A percentile compares a stretch with the other conserved stretches of the same genome.
phyloP scores from a whole-genome alignment of 495 filamentous ascomycete species.

The Daldinia decipiens region DNA sequence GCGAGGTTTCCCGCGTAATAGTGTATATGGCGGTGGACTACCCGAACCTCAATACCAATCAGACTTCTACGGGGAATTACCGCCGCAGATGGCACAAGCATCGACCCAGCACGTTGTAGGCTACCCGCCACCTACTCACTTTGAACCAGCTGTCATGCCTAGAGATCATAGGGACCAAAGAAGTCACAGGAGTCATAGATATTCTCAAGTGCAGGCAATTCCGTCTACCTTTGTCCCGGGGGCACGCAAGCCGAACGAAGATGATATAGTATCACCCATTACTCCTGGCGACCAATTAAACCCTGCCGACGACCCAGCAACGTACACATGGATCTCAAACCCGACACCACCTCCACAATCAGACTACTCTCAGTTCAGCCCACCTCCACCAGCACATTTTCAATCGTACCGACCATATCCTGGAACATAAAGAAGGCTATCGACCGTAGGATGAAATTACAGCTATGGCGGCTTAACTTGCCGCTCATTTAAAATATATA shows the following conservation, averaged over 20 bases:
- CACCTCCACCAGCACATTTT: constrained; percentile 44
- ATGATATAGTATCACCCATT: constrained; percentile 47
- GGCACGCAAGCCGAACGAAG: constrained; percentile 36
- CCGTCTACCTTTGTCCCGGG: constrained; percentile 33
- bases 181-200: not conserved
- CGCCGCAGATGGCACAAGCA: constrained; percentile 43
- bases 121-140: constrained; percentile 26
- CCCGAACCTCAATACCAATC: constrained; percentile 43
- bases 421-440: constrained; percentile 31
- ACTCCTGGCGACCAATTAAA: constrained; percentile 36
- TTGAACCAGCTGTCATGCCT: constrained; percentile 21
- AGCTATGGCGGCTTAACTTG: not conserved
- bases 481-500: not conserved
- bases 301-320: constrained; percentile 43
- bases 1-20: constrained; percentile 20
- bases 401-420: constrained; percentile 45
- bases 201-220: constrained; percentile 13
- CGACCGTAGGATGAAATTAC: not conserved
- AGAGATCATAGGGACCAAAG: not conserved
- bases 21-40: constrained; percentile 31
- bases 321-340: constrained; percentile 47
- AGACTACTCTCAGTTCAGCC: constrained; percentile 45
- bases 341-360: constrained; percentile 46
- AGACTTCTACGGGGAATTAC: constrained; percentile 47
- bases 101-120: constrained; percentile 36